phyloP scores from a whole-genome alignment of 257 asterid species.

The Jacaranda mimosifolia region DNA sequence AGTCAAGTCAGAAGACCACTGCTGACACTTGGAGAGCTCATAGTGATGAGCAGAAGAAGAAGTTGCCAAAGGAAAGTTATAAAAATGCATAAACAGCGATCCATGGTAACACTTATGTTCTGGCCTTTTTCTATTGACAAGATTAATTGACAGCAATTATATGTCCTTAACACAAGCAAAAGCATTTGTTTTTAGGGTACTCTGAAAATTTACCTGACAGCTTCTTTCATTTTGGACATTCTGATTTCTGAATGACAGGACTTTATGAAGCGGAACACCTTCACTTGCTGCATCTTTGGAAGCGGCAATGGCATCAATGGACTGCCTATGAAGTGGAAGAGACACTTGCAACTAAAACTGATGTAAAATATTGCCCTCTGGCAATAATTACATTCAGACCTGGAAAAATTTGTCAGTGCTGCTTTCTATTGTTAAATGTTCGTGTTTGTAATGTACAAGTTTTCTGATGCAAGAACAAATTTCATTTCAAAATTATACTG shows the following conservation, averaged over 20 bases:
- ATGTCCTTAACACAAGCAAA: background rate
- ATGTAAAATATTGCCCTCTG: constrained; percentile 39
- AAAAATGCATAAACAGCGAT: constrained; percentile 53
- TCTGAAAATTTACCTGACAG: constrained; percentile 31
- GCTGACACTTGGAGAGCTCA: constrained; percentile 90
- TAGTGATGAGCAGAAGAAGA: constrained; percentile 87
- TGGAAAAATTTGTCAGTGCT: constrained; percentile 21
- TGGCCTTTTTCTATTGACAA: background rate
- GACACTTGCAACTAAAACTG: constrained; percentile 71
- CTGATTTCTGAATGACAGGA: constrained; percentile 56
- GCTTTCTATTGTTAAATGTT: constrained; percentile 34
- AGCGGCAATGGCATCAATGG: constrained; percentile 49
- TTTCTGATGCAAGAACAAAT: constrained; percentile 35
- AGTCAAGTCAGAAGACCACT: constrained; percentile 55
- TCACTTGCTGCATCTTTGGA: constrained; percentile 64
- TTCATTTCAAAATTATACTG: constrained; percentile 23
- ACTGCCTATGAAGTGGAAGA: constrained; percentile 66
- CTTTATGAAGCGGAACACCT: constrained; percentile 50
- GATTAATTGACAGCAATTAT: constrained; percentile 4
- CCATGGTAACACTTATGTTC: constrained; percentile 53
- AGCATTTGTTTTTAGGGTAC: background rate
- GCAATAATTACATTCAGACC: constrained; percentile 7
- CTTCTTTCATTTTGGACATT: constrained; percentile 18
- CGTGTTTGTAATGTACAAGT: constrained; percentile 29
- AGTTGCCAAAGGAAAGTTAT: constrained; percentile 70